Evolutionary conservation across 2,329 filamentous ascomycete genomes (phyloP).

Genomic region (Arthrobotrys sinensis): DNA sequence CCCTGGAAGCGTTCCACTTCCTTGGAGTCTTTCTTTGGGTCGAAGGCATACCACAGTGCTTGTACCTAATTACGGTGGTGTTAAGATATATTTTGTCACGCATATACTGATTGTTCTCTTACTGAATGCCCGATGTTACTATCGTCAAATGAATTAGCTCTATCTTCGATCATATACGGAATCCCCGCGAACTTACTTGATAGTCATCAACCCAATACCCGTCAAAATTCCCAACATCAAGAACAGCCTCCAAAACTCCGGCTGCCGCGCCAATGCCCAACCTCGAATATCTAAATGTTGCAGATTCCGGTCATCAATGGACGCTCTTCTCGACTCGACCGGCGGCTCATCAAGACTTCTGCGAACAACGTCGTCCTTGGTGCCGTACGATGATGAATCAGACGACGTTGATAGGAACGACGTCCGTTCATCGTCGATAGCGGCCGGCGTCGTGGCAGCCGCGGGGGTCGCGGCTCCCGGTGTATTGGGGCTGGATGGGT

Average conservation of each 20-base stretch:
- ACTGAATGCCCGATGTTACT: constrained; percentile 83
- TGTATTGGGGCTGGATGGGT: constrained; percentile 49
- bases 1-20: constrained; percentile 87
- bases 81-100: not conserved
- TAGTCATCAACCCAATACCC: constrained; percentile 96
- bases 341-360: constrained; percentile 73
- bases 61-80: constrained; percentile 70
- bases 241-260: constrained; percentile 94
- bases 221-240: constrained; percentile 89
- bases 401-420: constrained; percentile 80
- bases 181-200: constrained; percentile 79
- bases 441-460: constrained; percentile 35
- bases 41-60: constrained; percentile 89
- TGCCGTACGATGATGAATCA: constrained; percentile 68
- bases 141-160: constrained; percentile 12
- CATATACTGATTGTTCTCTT: constrained; percentile 14
- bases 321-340: constrained; percentile 45
- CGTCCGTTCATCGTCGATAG: constrained; percentile 77
- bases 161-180: not conserved
- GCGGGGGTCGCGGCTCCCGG: constrained; percentile 48
- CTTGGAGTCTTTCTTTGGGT: constrained; percentile 78
- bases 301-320: constrained; percentile 50
- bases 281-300: constrained; percentile 85
- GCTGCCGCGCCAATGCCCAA: constrained; percentile 77
- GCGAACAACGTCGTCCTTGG: constrained; percentile 62